Base-by-base conservation (phyloP, 805 yeast genomes). In the Yueomyces sp. region DNA sequence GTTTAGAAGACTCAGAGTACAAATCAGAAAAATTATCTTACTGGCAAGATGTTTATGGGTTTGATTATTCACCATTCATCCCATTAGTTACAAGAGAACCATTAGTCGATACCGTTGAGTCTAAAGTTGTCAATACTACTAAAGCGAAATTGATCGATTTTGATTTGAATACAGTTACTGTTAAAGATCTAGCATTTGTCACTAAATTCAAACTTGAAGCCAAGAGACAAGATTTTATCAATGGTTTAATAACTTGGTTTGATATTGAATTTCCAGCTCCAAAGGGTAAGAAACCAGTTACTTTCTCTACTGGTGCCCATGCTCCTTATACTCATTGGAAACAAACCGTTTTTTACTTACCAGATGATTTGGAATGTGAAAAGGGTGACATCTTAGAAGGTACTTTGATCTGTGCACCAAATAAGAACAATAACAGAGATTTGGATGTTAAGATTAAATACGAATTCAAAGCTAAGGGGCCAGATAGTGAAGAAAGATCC, bases 31-130 rank as follows among this genome's bases (percentile, higher is more conserved):
- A 90, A 59, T 76, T 90, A 52, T 81, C 80, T 53, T 92, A 77
- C 67, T 92, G 99, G 99, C 87, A 85, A 62, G 86, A 88, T 59
- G 95, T 92, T 29, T 92, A 92, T 57, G 98, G 99, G 3, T 92
- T 92, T 57, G 96, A 94, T 63, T 92, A 85, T 66, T 70, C 90
- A 38, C 96, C 96, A 40, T 88, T 92, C 64, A 78, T 83, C 51
- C 79, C 82, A 42, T 64, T 85, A 44, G 92, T 95, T 39, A 81
- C 85, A 80, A 73, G 78, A 39, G 98, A 92, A 65, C 99, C 99
- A 26, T 73, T 92, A 52, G 97, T 92, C 38, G 98, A 92, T 62
- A 81, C 81, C n/a, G 97, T 92, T 44, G 88, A 90, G 48, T 75
- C 81, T 61, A 65, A 78, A 29, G 68, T 81, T 45, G 80, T 92